A percentile compares a stretch with the other conserved stretches of the same genome.
phyloP scores from a whole-genome alignment of 2,329 filamentous ascomycete genomes.

The Nothopassalora personata region DNA sequence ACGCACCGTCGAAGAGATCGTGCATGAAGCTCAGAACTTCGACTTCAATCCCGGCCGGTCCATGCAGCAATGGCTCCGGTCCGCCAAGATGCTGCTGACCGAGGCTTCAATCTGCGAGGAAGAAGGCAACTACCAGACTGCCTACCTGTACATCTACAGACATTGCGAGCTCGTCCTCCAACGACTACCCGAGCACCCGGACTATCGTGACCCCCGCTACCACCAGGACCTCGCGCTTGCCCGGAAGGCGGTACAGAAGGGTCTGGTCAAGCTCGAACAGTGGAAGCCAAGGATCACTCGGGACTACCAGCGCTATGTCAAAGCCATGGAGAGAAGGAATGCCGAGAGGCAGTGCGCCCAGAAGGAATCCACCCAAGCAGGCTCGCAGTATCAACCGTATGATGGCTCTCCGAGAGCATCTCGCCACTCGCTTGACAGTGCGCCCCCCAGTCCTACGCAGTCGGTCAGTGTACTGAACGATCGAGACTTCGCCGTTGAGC shows the following conservation, averaged over 20 bases:
- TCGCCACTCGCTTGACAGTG: conserved; percentile 9
- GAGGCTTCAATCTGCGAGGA: conserved; percentile 79
- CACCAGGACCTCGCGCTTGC: conserved; percentile 50
- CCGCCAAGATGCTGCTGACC: conserved; percentile 28
- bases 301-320: conserved; percentile 63
- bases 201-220: conserved; percentile 61
- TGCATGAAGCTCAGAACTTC: conserved; percentile 69
- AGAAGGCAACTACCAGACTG: conserved; percentile 80
- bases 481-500: conserved; percentile 67
- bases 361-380: conserved; percentile 15
- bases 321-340: conserved; percentile 42
- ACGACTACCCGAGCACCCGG: conserved; percentile 68
- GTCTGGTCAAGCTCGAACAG: conserved; percentile 66
- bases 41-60: conserved; percentile 72
- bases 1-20: conserved; percentile 67
- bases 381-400: conserved; percentile 5
- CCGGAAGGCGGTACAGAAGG: conserved; percentile 57
- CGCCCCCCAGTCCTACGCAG: conserved; percentile 13
- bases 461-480: conserved; percentile 63
- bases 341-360: conserved; percentile 25
- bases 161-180: conserved; percentile 80
- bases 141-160: conserved; percentile 86
- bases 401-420: conserved; percentile 16
- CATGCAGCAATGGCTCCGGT: conserved; percentile 46
- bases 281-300: conserved; percentile 73